Conservation (phyloP, 2,329 filamentous ascomycete genomes). For the Ceratocystis harringtonii region DNA sequence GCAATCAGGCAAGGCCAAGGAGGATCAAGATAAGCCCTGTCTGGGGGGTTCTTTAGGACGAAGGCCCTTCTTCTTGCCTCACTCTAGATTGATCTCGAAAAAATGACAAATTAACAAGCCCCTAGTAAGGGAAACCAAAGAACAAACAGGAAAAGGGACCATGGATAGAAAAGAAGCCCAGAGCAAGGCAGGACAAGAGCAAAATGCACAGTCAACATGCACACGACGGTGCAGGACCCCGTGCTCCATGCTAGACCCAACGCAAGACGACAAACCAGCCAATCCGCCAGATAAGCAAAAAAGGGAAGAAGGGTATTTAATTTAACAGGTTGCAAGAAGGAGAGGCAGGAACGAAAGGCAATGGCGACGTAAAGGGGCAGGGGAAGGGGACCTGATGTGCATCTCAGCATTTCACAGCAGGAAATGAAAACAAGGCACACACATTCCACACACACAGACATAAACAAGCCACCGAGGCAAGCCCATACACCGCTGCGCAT, state of each 20-base stretch:
- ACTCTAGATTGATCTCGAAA: no score
- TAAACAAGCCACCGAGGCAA: neutral
- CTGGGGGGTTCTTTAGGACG: no score
- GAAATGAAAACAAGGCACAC: neutral
- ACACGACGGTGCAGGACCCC: neutral
- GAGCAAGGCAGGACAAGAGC: neutral
- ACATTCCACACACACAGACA: neutral
- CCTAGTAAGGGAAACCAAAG: no score
- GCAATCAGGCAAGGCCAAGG: no score
- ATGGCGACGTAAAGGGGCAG: neutral
- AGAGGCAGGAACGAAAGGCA: neutral
- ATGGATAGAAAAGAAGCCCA: neutral
- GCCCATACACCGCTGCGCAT: neutral
- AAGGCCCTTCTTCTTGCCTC: no score
- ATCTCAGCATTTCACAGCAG: neutral
- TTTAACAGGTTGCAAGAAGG: neutral
- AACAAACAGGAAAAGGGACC: no score
- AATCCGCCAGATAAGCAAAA: neutral
- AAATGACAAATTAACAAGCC: no score
- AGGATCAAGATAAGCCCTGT: no score
- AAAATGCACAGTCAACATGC: neutral
- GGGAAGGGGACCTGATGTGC: neutral
- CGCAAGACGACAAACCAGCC: neutral
- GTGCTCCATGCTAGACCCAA: neutral
- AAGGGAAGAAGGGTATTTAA: neutral